Evolutionary conservation across 176 grass and related monocot species (phyloP), one percentile per base, ranked within the genome.

Genomic region (Oryza officinalis): DNA sequence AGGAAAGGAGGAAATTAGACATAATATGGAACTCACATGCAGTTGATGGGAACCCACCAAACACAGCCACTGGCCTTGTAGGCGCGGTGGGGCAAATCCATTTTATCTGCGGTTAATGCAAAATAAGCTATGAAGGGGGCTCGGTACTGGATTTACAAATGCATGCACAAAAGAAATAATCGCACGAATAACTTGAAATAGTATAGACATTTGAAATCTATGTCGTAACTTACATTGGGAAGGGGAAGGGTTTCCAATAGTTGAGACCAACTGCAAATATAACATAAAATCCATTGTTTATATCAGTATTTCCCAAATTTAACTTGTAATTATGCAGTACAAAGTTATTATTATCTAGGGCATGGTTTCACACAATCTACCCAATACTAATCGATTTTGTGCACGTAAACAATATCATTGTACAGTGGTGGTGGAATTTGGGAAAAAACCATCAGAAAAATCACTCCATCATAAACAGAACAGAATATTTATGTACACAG

Each of bases 51-150:
- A 98, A 95, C 30, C 96, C 96, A 9, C 96, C 96, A 80, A 95
- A 98, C 60, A 95, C 81, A 63, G 90, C 72, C 60, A 98, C 91
- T 0, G 96, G 93, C 49, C 96, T 85, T 14, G 91, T 83, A 82
- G 96, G 96, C 0, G 96, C 91, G 63, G 96, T 98, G 69, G 96
- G 96, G 73, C 92, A 98, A 75, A 98, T 98, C 96, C 96, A 98
- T 92, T 98, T 98, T 88, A 98, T 93, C 92, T 98, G 91, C 65
- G 87, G 66, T 14, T 33, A 67, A 38, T 74, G 59, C n/a, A 82
- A 38, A 69, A 66, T 64, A 8, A 28, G 23, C 0, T 10, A 61
- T 23, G 27, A 27, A 60, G 35, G n/a, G 20, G 52, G 31, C 27
- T 22, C 3, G 11, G 0, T 45, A 63, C 12, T 50, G 50, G 3